Base-by-base conservation (phyloP, 169 alveolate genomes). In the Theileria sp. region DNA sequence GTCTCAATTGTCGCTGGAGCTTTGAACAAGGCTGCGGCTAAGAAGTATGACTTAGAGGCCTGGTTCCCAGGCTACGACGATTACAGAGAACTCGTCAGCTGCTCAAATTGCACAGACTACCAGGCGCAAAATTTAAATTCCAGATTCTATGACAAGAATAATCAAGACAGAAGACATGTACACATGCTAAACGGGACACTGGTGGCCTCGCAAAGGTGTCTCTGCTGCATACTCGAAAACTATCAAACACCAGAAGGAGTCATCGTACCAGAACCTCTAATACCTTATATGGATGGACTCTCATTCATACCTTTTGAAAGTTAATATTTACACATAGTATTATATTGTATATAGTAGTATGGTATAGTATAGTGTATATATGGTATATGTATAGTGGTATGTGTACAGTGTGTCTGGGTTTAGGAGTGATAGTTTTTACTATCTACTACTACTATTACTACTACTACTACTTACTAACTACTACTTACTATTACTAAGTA, bases 101-200 rank as follows among this genome's bases (percentile, higher is more conserved):
- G 99, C 87, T 96, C 99, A 56, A 98, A 98, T 93, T 98, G 99
- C 92, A 97, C 99, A 15, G 99, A 98, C 89, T 98, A 93, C 92
- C 99, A 98, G 88, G 86, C 97, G 15, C 72, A 79, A n/a, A 81
- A 85, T 70, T 64, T 91, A 10, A 88, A 91, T 74, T 69, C 92
- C 51, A 88, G 71, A 50, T 91, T 88, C 83, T 83, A 66, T 77
- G 82, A 70, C 68, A 77, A 69, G 67, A 76, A 75, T 60, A 88
- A 87, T 49, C 75, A 92, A n/a, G 82, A 80, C 65, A 82, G 79
- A 80, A 82, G 69, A 72, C 94, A 92, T 86, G 97, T 97, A 36
- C 99, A 98, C 87, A 92, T 98, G 97, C 94, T 98, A 38, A 98
- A 98, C 86, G 99, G 98, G 21, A 98, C 99, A 44, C 92, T 98